A percentile compares a stretch with the other conserved stretches of the same genome.
Conservation (phyloP, 1,284 basidiomycete genomes). For the Leccinum fallax region DNA sequence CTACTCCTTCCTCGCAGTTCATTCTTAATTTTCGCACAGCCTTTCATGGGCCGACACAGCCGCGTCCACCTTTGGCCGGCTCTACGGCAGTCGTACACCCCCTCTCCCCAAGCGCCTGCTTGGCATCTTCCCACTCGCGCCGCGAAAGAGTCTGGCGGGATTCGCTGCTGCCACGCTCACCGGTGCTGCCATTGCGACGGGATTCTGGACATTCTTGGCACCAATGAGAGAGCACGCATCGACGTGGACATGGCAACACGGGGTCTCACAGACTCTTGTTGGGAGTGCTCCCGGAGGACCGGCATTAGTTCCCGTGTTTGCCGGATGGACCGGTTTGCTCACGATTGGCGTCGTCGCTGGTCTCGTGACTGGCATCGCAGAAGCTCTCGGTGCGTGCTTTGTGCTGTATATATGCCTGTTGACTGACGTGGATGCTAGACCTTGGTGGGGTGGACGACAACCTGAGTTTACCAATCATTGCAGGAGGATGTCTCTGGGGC, state of each 20-base stretch:
- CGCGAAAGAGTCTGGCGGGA: slow-evolving; percentile 87
- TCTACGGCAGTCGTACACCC: slow-evolving; percentile 79
- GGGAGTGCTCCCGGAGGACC: not conserved
- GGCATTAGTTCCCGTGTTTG: slow-evolving; percentile 19
- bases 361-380: slow-evolving; percentile 78
- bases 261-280: slow-evolving; percentile 36
- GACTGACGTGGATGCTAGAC: slow-evolving; percentile 52
- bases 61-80: slow-evolving; percentile 90
- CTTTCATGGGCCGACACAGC: slow-evolving; percentile 98
- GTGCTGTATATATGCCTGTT: slow-evolving; percentile 3
- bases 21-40: slow-evolving; percentile 42
- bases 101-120: slow-evolving; percentile 69
- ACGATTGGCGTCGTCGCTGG: slow-evolving; percentile 68
- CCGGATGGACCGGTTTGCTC: slow-evolving; percentile 57
- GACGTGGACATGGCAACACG: slow-evolving; percentile 58
- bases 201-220: slow-evolving; percentile 77
- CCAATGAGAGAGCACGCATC: slow-evolving; percentile 46
- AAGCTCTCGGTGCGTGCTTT: slow-evolving; percentile 73
- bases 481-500: slow-evolving; percentile 80
- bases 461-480: slow-evolving; percentile 88
- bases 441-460: slow-evolving; percentile 92
- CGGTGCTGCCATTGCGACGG: slow-evolving; percentile 70
- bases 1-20: not conserved
- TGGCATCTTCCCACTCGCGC: slow-evolving; percentile 69
- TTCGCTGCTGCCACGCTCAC: slow-evolving; percentile 84